These are phyloP conservation scores for Mortierella sp. DNA, from an alignment of 371 early-diverging fungal genomes.

Conservation along the genomic window DNA sequence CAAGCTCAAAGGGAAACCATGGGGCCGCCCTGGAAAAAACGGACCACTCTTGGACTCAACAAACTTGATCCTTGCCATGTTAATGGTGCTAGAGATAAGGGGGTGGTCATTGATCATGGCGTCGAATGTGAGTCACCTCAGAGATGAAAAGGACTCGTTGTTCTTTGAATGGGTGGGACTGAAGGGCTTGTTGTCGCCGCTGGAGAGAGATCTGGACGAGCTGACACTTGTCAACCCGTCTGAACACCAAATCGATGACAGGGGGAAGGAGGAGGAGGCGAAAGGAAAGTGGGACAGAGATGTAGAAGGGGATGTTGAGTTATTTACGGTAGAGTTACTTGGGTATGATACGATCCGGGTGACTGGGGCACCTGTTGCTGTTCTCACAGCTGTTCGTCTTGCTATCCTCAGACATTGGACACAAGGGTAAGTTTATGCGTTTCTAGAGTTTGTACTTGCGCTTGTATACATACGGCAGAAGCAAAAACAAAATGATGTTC, in stretches of 20 bases:
- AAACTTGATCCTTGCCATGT: conserved; percentile 23
- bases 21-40: conserved; percentile 20
- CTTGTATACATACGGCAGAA: no score
- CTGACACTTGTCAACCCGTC: not conserved
- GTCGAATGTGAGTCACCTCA: conserved; percentile 29
- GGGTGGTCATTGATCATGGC: conserved; percentile 52
- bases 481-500: not conserved
- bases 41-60: conserved; percentile 20
- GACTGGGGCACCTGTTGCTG: conserved; percentile 29
- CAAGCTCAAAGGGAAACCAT: conserved; percentile 50
- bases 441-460: not conserved
- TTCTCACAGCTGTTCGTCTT: conserved; percentile 16
- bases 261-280: not conserved
- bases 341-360: conserved; percentile 42
- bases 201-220: not conserved
- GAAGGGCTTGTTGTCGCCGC: not conserved
- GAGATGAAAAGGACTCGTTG: conserved; percentile 39
- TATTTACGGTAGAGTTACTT: conserved; percentile 43
- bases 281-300: not conserved
- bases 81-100: conserved; percentile 21
- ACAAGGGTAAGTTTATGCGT: conserved; percentile 11
- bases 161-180: conserved; percentile 20
- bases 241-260: not conserved
- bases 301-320: conserved; percentile 12
- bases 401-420: conserved; percentile 27